A percentile compares a stretch with the other conserved stretches of the same genome.
Evolutionary conservation across 257 asterid species (phyloP).

Genomic region (Coffea eugenioides): DNA sequence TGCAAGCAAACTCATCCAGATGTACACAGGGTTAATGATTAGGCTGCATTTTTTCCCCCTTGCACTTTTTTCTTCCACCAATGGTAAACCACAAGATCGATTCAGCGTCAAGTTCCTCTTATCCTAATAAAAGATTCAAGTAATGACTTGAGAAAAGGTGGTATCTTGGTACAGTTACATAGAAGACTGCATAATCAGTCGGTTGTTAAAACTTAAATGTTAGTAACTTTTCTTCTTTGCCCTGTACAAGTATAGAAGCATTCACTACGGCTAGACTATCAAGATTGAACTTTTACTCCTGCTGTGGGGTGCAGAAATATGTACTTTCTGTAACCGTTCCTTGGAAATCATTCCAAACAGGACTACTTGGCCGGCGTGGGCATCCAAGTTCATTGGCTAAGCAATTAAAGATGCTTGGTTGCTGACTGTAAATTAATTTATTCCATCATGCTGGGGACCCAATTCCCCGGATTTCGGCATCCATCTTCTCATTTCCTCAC

Average conservation of each 20-base stretch:
- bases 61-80: no score
- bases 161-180: not conserved
- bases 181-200: not conserved
- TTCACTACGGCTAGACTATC: not conserved
- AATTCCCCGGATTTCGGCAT: not conserved
- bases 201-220: no score
- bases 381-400: not conserved
- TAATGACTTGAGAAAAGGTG: not conserved
- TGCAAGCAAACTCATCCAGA: no score
- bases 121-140: not conserved
- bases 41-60: no score
- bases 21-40: no score
- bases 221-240: not conserved
- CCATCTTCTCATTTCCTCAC: not conserved
- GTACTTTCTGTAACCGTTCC: not conserved
- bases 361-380: slow-evolving; percentile 11
- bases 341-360: not conserved
- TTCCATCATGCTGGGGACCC: slow-evolving; percentile 16
- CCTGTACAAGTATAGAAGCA: not conserved
- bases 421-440: not conserved
- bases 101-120: not conserved
- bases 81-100: no score
- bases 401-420: not conserved
- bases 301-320: slow-evolving; percentile 4
- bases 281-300: not conserved